Evolutionary conservation across 768 basidiomycete species (phyloP), one percentile per base, ranked within the genome.

Genomic region (Serpula lacrymans): DNA sequence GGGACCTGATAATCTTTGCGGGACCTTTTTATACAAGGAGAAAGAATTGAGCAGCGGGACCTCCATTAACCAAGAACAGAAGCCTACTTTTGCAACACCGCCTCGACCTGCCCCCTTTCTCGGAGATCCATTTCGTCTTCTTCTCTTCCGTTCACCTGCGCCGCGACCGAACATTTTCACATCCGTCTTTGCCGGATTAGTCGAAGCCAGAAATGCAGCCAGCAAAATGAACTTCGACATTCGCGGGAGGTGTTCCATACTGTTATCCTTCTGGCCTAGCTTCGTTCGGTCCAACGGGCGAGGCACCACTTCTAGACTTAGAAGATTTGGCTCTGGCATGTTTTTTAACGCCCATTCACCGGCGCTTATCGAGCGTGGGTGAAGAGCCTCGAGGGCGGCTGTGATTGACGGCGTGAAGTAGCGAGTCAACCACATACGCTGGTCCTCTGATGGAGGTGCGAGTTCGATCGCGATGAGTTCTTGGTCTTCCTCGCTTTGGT

Each of bases 181-280:
- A 60, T 94, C 92, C 7, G 80, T 82, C 53, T 80, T 84, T 0
- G 81, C 60, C 2, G 92, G 91, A 53, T 95, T 96, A 29, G 83
- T 85, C 29, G 88, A 89, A 5, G 90, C 88, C 28, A 92, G 62
- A 54, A 82, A 95, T 1, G 82, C 77, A 0, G 88, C 84, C 3
- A 92, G 59, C 4, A 93, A 63, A 17, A 92, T 69, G 51, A 80
- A 91, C 52, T 84, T 85, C 16, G 80, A 79, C 71, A 87, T 77
- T 4, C 75, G 72, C 2, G 84, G 81, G 25, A 85, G 65, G 14
- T 66, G 60, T 4, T 57, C 56, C 12, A 68, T 53, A 20, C 51
- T 55, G 14, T 16, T 28, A 7, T 37, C 27, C 17, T 17, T n/a
- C 26, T 27, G 16, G 11, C 49, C 47, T 20, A 33, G 20, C n/a